These are phyloP conservation scores for Fraxinus sp. DNA, from an alignment of 305 asterid genomes.

Conservation along the genomic window DNA sequence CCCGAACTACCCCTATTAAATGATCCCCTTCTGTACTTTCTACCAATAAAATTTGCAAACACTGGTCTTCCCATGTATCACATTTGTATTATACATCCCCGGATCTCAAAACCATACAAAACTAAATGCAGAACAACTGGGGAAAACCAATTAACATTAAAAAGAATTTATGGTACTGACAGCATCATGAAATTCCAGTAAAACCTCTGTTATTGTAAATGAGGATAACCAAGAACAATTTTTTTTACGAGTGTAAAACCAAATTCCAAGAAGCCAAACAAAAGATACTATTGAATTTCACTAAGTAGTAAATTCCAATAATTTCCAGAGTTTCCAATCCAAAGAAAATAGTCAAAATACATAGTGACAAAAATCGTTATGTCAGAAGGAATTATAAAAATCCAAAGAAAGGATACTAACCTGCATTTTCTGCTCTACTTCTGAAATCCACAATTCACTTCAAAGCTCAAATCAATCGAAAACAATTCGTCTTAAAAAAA, in stretches of 20 bases:
- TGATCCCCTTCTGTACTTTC: neutral
- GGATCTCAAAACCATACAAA: neutral
- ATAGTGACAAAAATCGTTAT: neutral
- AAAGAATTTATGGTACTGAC: neutral
- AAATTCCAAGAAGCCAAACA: conserved; percentile 2
- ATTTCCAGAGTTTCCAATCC: neutral
- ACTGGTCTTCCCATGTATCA: neutral
- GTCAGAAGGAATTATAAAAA: neutral
- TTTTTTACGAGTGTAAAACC: neutral
- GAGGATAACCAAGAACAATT: neutral
- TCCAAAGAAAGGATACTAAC: conserved; percentile 23
- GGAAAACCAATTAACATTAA: neutral
- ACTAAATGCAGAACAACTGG: neutral
- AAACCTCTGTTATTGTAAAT: neutral
- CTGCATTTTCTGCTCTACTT: conserved; percentile 29
- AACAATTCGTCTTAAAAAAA: neutral
- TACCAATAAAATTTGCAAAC: neutral
- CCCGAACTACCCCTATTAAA: neutral
- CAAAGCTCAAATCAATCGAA: conserved; percentile 2
- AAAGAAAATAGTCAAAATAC: neutral
- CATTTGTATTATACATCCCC: neutral
- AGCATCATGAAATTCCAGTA: neutral
- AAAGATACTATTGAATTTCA: neutral
- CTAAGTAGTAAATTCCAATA: conserved; percentile 9
- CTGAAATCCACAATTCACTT: conserved; percentile 13